phyloP scores from a whole-genome alignment of 2,329 filamentous ascomycete species.

The Ceratocystis albifundus region DNA sequence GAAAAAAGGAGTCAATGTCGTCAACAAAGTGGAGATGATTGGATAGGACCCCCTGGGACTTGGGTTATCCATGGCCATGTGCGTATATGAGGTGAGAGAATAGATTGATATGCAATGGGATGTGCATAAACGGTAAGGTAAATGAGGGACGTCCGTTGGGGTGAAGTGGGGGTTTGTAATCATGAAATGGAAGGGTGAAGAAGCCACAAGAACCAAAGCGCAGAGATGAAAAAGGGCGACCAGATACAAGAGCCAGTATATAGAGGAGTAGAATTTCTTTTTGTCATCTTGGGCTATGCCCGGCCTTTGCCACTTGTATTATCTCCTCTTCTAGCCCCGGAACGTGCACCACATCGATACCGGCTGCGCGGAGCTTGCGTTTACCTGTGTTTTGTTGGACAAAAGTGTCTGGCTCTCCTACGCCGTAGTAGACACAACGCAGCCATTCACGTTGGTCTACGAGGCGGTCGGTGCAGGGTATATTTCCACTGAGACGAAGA shows the following conservation, averaged over 20 bases:
- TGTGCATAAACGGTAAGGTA: no score
- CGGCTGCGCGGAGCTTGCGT: constrained; percentile 55
- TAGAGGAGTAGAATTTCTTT: not conserved
- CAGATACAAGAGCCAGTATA: not conserved
- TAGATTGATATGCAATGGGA: no score
- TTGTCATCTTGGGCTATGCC: constrained; percentile 44
- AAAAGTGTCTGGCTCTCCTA: constrained; percentile 82
- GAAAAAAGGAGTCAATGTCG: not conserved
- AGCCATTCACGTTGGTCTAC: constrained; percentile 52
- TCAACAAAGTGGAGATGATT: not conserved
- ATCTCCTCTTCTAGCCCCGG: constrained; percentile 70
- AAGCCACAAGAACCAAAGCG: no score
- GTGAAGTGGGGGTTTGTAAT: no score
- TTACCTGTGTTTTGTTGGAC: constrained; percentile 71
- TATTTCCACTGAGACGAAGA: constrained; percentile 59
- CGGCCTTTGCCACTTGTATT: constrained; percentile 67
- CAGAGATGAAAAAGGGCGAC: no score
- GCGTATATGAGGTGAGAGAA: not conserved
- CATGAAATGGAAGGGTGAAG: no score
- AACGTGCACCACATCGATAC: constrained; percentile 63
- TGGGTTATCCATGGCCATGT: not conserved
- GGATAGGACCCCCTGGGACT: not conserved
- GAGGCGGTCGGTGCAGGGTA: constrained; percentile 69
- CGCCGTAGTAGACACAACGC: constrained; percentile 71
- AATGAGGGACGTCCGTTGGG: no score